phyloP scores from a whole-genome alignment of 2,329 filamentous ascomycete genomes.

The Arthrobotrys conoides region DNA sequence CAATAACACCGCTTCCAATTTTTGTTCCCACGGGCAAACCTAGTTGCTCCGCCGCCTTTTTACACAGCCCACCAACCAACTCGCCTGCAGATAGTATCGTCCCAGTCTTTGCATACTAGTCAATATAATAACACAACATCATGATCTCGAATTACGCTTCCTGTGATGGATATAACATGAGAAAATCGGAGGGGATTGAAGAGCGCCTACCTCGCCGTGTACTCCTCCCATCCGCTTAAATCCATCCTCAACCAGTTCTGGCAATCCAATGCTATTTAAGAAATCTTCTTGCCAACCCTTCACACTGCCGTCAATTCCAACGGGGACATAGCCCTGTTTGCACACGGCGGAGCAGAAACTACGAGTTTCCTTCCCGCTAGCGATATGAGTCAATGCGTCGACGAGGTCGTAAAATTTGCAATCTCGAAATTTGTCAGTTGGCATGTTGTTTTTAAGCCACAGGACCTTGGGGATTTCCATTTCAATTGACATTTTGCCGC shows the following conservation, averaged over 20 bases:
- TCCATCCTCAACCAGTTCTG: conserved; percentile 84
- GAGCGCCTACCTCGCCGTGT: conserved; percentile 86
- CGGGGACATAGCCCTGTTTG: conserved; percentile 95
- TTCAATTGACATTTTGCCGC: conserved; percentile 98
- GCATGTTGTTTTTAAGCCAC: conserved; percentile 99
- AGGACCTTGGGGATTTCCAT: conserved; percentile 99
- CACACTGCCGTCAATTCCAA: conserved; percentile 96
- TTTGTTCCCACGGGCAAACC: conserved; percentile 89
- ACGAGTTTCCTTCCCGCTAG: conserved; percentile 89
- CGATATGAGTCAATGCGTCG: conserved; percentile 93
- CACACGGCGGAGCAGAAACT: conserved; percentile 97
- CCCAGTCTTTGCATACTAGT: conserved; percentile 78
- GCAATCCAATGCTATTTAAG: conserved; percentile 85
- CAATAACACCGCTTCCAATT: conserved; percentile 95
- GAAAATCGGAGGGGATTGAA: conserved; percentile 65
- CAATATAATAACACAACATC: conserved; percentile 51
- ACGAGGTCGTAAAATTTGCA: conserved; percentile 98
- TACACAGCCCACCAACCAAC: conserved; percentile 85
- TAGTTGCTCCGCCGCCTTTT: conserved; percentile 84
- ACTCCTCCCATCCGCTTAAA: conserved; percentile 96
- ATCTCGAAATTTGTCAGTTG: conserved; percentile 85
- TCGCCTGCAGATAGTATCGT: conserved; percentile 93
- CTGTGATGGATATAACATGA: conserved; percentile 40
- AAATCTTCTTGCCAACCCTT: conserved; percentile 99
- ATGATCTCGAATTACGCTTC: conserved; percentile 52